Evolutionary conservation across 768 basidiomycete species (phyloP).

Genomic region (Leccinellum rugosiceps): DNA sequence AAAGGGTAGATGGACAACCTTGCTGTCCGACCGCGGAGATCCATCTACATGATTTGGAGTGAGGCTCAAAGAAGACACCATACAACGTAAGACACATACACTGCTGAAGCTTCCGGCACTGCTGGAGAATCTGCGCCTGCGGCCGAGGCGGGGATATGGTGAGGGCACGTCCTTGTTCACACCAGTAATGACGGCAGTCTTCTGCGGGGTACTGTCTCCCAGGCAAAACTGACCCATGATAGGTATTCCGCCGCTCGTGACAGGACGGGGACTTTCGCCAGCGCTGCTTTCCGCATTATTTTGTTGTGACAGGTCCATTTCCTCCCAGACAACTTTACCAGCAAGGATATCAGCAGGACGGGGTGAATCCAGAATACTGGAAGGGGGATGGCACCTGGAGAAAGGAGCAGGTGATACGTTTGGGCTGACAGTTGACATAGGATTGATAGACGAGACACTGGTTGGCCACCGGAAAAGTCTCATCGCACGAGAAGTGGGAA

Average conservation of each 20-base stretch:
- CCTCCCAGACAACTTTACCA: conserved; percentile 53
- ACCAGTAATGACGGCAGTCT: conserved; percentile 28
- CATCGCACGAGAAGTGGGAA: conserved; percentile 77
- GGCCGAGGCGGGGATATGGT: conserved; percentile 27
- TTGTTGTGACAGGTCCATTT: conserved; percentile 38
- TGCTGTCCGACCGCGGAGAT: conserved; percentile 32
- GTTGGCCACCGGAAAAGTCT: conserved; percentile 65
- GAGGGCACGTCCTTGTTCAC: conserved; percentile 32
- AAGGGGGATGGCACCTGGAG: conserved; percentile 29
- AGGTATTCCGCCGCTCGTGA: conserved; percentile 24
- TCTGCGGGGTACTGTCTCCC: conserved; percentile 12
- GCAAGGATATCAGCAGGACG: conserved; percentile 68
- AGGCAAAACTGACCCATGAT: conserved; percentile 39
- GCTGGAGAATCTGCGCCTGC: conserved; percentile 24
- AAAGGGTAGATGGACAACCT: conserved; percentile 33
- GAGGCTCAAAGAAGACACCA: conserved; percentile 5
- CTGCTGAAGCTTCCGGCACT: conserved; percentile 35
- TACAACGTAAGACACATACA: conserved; percentile 28
- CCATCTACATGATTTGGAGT: conserved; percentile 19
- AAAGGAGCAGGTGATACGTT: conserved; percentile 43
- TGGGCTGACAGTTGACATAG: conserved; percentile 70
- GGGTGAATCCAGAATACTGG: conserved; percentile 40
- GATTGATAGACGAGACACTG: conserved; percentile 62
- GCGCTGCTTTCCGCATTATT: conserved; percentile 36
- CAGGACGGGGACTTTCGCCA: conserved; percentile 22